Conservation (phyloP, 2,329 filamentous ascomycete species). For the Ophiostoma pallidulum region DNA sequence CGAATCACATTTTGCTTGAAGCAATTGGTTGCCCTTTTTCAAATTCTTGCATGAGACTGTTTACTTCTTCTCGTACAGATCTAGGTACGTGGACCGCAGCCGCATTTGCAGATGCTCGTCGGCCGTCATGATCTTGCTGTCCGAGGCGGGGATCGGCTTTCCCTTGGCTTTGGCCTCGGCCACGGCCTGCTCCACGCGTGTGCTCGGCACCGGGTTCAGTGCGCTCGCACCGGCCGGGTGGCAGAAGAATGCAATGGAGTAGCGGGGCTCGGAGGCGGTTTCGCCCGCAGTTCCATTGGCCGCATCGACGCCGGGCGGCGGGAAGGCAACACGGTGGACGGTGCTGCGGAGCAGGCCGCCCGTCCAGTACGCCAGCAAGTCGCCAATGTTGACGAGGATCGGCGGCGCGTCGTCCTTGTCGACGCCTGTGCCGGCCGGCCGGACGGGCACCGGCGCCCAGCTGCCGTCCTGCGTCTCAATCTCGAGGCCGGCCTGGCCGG, state of each 20-base stretch:
- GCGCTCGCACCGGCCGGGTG: constrained; percentile 47
- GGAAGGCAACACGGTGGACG: constrained; percentile 78
- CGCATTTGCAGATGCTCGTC: constrained; percentile 55
- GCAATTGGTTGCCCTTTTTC: no score
- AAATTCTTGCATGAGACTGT: background rate
- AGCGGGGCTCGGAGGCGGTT: constrained; percentile 42
- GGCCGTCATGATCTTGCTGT: constrained; percentile 48
- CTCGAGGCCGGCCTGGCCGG: constrained; percentile 78
- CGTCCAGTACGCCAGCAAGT: constrained; percentile 77
- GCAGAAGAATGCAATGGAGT: constrained; percentile 61
- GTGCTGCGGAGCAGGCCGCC: constrained; percentile 78
- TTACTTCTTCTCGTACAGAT: constrained; percentile 35
- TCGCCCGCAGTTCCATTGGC: constrained; percentile 28
- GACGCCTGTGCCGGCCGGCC: constrained; percentile 43
- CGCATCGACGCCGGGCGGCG: constrained; percentile 29
- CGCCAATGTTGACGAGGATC: constrained; percentile 69
- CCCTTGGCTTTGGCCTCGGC: constrained; percentile 18
- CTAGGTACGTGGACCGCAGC: constrained; percentile 48
- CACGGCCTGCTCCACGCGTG: constrained; percentile 38
- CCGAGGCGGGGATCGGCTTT: constrained; percentile 13
- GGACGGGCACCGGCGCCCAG: constrained; percentile 59
- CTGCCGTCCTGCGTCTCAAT: constrained; percentile 50
- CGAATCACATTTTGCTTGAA: no score
- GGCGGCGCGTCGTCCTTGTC: constrained; percentile 54
- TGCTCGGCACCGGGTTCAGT: constrained; percentile 51